These are phyloP conservation scores for Chimonanthus praecox DNA, from an alignment of 164 flowering plant species.

Conservation along the genomic window DNA sequence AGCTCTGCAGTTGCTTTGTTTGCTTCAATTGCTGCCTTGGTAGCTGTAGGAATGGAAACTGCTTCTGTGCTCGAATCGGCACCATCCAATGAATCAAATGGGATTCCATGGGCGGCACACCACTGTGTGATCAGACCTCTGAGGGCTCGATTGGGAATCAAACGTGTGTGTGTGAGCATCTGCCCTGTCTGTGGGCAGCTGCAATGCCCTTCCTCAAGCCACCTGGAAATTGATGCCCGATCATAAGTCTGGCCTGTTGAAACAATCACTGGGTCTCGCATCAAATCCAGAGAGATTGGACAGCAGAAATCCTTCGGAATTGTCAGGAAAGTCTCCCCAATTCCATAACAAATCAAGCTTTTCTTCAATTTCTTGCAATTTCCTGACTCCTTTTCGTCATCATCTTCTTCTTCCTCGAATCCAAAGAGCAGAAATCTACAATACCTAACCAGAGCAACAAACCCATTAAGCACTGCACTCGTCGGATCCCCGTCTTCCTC, in stretches of 20 bases:
- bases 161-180: conserved; percentile 50
- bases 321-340: conserved; percentile 53
- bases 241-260: conserved; percentile 97
- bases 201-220: conserved; percentile 87
- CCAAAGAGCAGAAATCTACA: conserved; percentile 77
- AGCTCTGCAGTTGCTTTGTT: conserved; percentile 70
- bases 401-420: conserved; percentile 58
- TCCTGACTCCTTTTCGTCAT: conserved; percentile 17
- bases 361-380: conserved; percentile 35
- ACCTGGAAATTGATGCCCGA: conserved; percentile 58
- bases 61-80: conserved; percentile 37
- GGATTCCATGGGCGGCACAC: conserved; percentile 66
- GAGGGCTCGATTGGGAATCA: conserved; percentile 77
- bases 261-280: conserved; percentile 82
- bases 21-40: conserved; percentile 72
- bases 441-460: conserved; percentile 68
- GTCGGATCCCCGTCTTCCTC: conserved; percentile 76
- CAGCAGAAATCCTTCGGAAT: conserved; percentile 82
- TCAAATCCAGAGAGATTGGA: conserved; percentile 84
- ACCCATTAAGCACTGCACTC: conserved; percentile 60
- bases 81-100: conserved; percentile 49
- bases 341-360: conserved; percentile 50
- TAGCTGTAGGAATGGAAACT: conserved; percentile 32
- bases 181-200: conserved; percentile 95
- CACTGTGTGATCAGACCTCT: conserved; percentile 72